These are phyloP conservation scores for Zoysia pacifica DNA, from an alignment of 176 grass and related monocot genomes.

Conservation along the genomic window DNA sequence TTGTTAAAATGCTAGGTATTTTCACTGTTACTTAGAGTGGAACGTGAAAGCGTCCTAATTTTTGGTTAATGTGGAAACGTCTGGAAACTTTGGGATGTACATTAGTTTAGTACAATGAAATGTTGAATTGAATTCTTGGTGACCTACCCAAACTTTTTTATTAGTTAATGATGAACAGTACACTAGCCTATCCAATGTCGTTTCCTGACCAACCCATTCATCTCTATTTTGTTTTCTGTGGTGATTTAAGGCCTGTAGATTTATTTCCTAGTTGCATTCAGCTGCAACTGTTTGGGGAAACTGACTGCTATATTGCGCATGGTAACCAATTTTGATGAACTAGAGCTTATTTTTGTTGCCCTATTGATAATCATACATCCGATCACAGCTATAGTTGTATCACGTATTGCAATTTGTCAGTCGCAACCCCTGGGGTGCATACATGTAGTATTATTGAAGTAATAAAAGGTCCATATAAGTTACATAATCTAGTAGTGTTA, in stretches of 20 bases:
- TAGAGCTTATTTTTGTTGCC: neutral
- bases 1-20: slow-evolving; percentile 6
- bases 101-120: neutral
- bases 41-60: neutral
- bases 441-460: neutral
- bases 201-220: slow-evolving; percentile 26
- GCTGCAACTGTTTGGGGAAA: neutral
- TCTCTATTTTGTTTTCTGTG: slow-evolving; percentile 27
- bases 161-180: slow-evolving; percentile 31
- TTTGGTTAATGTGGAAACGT: neutral
- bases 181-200: slow-evolving; percentile 30
- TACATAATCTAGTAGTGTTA: slow-evolving; percentile 5
- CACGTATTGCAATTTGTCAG: neutral
- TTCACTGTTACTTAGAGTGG: slow-evolving; percentile 18
- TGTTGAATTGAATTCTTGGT: slow-evolving; percentile 30
- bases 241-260: slow-evolving; percentile 20
- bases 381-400: neutral
- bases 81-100: slow-evolving; percentile 6
- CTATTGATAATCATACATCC: neutral
- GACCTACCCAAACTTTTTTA: slow-evolving; percentile 8
- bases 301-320: neutral
- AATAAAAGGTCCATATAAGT: neutral
- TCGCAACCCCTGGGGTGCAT: slow-evolving; percentile 1
- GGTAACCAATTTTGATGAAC: neutral
- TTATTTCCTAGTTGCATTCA: slow-evolving; percentile 22